Evolutionary conservation across 345 rosid genomes (phyloP), one percentile per base, ranked within the genome.

Genomic region (Salix viminalis): DNA sequence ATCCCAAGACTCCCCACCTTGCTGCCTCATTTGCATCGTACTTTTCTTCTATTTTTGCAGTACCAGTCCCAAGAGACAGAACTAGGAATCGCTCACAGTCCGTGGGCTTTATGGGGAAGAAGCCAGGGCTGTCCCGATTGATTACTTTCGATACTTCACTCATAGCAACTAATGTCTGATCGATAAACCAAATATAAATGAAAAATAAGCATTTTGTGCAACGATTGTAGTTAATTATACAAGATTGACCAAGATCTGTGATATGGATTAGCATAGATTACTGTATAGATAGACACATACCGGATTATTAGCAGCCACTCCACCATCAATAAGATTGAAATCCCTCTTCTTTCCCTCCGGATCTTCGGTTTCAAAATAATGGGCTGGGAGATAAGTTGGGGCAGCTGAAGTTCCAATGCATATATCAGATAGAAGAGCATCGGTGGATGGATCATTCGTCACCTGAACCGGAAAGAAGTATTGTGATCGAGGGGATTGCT

Each of bases 261-360:
- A 41, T 41, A 41, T 41, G 44, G 44, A 41, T 41, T 41, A 41
- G 13, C 12, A 41, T 41, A 41, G 13, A 41, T 41, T 41, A 41
- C 1, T 10, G 12, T 10, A 41, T 41, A 41, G 3, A 41, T 9
- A 41, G 13, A 41, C 12, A 54, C 15, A 28, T 18, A 92, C 86
- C 76, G 90, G 96, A 75, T 91, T 90, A 70, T 91, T 91, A 24
- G 97, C 97, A 7, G 94, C 97, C 16, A 93, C 86, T 52, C 97
- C 94, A 0, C 94, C 94, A 26, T 93, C 97, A 14, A 91, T 83
- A 34, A 91, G 96, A 77, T 93, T 79, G 84, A 84, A 93, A 28
- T 77, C 83, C 74, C 71, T 85, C 9, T 78, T 76, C 18, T 77
- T 74, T 39, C 91, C 90, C 0, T 15, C 65, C 10, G 76, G 34